Evolutionary conservation across 2,329 filamentous ascomycete species (phyloP), one percentile per base, ranked within the genome.

Genomic region (Domatiomyces globalis): DNA sequence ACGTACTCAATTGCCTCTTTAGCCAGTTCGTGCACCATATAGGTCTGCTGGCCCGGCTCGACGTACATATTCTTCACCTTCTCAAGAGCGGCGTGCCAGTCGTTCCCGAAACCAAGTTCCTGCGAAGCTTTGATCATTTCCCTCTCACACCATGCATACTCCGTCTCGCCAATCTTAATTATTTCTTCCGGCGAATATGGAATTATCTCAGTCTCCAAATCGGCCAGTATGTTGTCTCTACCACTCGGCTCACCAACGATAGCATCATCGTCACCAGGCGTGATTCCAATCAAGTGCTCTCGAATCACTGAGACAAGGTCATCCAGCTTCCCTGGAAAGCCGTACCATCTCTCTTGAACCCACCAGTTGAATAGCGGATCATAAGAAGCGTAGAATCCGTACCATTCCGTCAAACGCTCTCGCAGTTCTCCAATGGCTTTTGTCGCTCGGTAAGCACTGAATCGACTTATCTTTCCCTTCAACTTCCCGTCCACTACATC

Each of bases 161-260:
- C 73, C 20, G 67, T 65, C 46, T 74, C 64, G 2, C 71, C 76
- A 20, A 80, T 73, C 0, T 60, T 54, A 43, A 80, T 67, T 2
- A 81, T 65, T 59, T 80, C 73, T 51, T 79, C 75, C 0, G 78
- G 78, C 0, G 71, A 68, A 57, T 80, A 81, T 0, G 75, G 71
- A 48, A 81, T 78, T 69, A 78, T 73, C 61, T 81, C 77, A 0
- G 72, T 70, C 51, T 73, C 67, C 1, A 81, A 68, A 48, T 79
- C 76, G 9, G 69, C 67, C 0, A 76, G 62, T 0, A 81, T 64
- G 0, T 71, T 75, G 0, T 71, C 68, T 3, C 70, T 63, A 1
- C 78, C 77, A 47, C 80, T 76, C 0, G 77, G 77, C 54, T 80
- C 71, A 5, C 77, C 77, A 25, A 80, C 69, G 48, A 80, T 79